Conservation (phyloP, 2,329 filamentous ascomycete species). For the Beauveria sp. region DNA sequence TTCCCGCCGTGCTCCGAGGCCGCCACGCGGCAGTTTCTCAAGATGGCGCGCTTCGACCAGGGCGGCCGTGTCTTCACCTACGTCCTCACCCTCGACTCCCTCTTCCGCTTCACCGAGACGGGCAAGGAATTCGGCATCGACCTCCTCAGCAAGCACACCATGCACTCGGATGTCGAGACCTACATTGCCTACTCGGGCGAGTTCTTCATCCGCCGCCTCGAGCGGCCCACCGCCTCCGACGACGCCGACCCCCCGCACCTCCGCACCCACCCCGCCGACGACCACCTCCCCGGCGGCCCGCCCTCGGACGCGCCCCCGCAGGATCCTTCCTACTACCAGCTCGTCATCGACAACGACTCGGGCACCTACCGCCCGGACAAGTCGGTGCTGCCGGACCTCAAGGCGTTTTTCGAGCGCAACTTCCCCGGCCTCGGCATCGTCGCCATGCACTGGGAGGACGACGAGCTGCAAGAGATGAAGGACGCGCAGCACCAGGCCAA, state of each 20-base stretch:
- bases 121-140: conserved; percentile 94
- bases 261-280: conserved; percentile 44
- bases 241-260: conserved; percentile 33
- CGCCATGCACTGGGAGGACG: conserved; percentile 70
- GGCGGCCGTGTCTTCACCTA: conserved; percentile 88
- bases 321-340: conserved; percentile 60
- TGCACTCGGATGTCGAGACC: conserved; percentile 87
- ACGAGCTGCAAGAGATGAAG: conserved; percentile 68
- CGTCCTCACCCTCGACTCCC: conserved; percentile 76
- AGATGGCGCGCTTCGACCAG: conserved; percentile 78
- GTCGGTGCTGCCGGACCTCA: conserved; percentile 62
- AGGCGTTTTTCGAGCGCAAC: conserved; percentile 61
- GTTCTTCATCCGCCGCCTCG: conserved; percentile 74
- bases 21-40: conserved; percentile 72
- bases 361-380: conserved; percentile 89
- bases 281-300: conserved; percentile 39
- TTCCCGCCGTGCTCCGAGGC: conserved; percentile 61
- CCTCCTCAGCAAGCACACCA: conserved; percentile 87
- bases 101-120: conserved; percentile 88
- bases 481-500: conserved; percentile 65
- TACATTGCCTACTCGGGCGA: conserved; percentile 92
- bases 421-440: conserved; percentile 71
- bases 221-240: conserved; percentile 37
- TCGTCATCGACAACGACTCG: conserved; percentile 91
- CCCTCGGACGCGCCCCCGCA: conserved; percentile 34